A percentile compares a stretch with the other conserved stretches of the same genome.
These are phyloP conservation scores for Rhizophora mangle DNA, from an alignment of 345 rosid genomes.

Conservation along the genomic window DNA sequence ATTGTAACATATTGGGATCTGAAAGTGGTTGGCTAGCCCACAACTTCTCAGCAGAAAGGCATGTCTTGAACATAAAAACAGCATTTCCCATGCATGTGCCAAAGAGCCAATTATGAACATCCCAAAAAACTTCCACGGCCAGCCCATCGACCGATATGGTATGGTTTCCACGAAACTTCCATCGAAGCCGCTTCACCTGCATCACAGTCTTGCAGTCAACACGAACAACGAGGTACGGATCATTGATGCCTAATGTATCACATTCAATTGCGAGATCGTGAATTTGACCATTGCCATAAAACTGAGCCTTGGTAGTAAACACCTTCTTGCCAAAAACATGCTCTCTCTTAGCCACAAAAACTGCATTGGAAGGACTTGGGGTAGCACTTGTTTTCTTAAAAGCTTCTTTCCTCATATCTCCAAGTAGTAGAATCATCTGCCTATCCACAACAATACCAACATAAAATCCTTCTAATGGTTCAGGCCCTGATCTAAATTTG, in stretches of 20 bases:
- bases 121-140: slow-evolving; percentile 85
- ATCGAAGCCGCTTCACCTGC: slow-evolving; percentile 70
- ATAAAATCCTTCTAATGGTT: slow-evolving; percentile 81
- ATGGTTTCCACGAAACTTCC: slow-evolving; percentile 90
- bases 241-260: slow-evolving; percentile 45
- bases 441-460: slow-evolving; percentile 65
- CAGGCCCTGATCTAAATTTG: slow-evolving; percentile 85
- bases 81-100: slow-evolving; percentile 69
- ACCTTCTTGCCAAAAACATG: slow-evolving; percentile 74
- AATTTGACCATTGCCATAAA: slow-evolving; percentile 55
- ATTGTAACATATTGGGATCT: slow-evolving; percentile 40
- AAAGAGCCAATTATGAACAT: slow-evolving; percentile 88
- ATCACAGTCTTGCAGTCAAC: slow-evolving; percentile 73
- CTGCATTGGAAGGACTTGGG: slow-evolving; percentile 40
- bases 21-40: slow-evolving; percentile 59
- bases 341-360: slow-evolving; percentile 71
- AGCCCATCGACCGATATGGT: slow-evolving; percentile 72
- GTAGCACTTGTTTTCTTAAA: slow-evolving; percentile 57
- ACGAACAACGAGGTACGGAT: slow-evolving; percentile 67
- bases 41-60: slow-evolving; percentile 63
- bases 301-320: slow-evolving; percentile 65
- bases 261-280: slow-evolving; percentile 76
- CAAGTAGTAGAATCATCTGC: slow-evolving; percentile 77
- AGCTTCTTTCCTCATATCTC: slow-evolving; percentile 90
- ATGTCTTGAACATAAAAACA: slow-evolving; percentile 89